Evolutionary conservation across 2,329 filamentous ascomycete genomes (phyloP).

Genomic region (Phaeosphaeria sp.): DNA sequence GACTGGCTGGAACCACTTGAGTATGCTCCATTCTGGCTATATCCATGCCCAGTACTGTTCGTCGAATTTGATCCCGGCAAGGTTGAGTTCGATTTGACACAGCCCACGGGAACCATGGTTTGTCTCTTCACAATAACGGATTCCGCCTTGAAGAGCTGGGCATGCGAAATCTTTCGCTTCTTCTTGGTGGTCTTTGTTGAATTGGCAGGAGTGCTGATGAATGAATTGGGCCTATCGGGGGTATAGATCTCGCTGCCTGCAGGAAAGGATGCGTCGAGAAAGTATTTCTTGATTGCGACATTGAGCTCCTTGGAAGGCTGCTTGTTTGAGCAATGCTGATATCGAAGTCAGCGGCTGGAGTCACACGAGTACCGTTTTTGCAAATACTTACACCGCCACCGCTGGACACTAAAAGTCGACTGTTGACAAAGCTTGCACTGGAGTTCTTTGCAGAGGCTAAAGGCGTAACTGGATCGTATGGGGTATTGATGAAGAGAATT

Average conservation of each 20-base stretch:
- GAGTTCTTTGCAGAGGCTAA: slow-evolving; percentile 7
- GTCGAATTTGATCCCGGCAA: neutral
- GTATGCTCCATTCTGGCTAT: neutral
- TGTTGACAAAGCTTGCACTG: neutral
- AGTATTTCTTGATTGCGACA: neutral
- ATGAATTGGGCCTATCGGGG: neutral
- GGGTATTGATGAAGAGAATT: slow-evolving; percentile 8
- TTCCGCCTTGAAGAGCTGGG: neutral
- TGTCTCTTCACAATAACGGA: neutral
- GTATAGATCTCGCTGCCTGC: neutral
- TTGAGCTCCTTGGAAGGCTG: slow-evolving; percentile 3
- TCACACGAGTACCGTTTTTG: neutral
- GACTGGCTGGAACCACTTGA: neutral
- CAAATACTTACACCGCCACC: slow-evolving; percentile 4
- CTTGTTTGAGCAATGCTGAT: slow-evolving; percentile 4
- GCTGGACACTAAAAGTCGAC: slow-evolving; percentile 1
- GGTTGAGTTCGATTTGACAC: neutral
- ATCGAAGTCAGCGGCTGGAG: neutral
- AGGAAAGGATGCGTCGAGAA: neutral
- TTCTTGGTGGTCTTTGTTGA: neutral
- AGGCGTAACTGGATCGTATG: slow-evolving; percentile 9
- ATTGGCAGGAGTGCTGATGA: neutral
- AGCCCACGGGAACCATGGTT: neutral
- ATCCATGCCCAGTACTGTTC: neutral
- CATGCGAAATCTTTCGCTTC: neutral